Conservation (phyloP, 1,139 yeast species). For the Pichia sp. region DNA sequence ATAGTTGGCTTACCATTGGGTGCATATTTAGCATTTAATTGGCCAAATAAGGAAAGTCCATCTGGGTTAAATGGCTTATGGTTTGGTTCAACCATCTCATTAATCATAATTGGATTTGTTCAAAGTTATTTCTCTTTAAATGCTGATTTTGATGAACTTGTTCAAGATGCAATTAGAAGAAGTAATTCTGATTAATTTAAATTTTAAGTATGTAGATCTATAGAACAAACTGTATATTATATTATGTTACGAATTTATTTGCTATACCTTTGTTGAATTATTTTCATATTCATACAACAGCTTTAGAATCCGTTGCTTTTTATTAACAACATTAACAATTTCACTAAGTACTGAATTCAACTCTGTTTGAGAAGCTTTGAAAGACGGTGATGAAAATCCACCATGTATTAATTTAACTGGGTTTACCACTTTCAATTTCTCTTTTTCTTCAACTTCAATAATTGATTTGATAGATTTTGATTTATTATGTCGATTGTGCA, state of each 20-base stretch:
- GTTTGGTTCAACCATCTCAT: constrained; percentile 47
- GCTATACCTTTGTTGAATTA: background rate
- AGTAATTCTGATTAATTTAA: constrained; percentile 28
- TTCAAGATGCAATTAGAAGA: constrained; percentile 40
- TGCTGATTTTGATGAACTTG: constrained; percentile 50
- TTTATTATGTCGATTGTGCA: background rate
- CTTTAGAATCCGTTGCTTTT: constrained; percentile 8
- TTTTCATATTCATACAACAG: constrained; percentile 3
- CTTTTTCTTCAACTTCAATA: background rate
- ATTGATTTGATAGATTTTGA: background rate
- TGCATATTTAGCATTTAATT: constrained; percentile 41
- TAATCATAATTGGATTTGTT: constrained; percentile 45
- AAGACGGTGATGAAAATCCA: constrained; percentile 21
- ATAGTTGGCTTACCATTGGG: constrained; percentile 48
- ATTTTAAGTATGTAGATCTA: background rate
- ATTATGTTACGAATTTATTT: background rate
- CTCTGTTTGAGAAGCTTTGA: constrained; percentile 18
- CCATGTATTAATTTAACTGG: constrained; percentile 25
- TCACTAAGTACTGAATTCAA: constrained; percentile 9
- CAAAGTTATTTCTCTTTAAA: constrained; percentile 43
- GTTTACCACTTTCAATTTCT: constrained; percentile 12
- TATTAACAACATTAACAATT: constrained; percentile 13
- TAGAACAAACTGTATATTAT: background rate
- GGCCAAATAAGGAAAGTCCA: constrained; percentile 26
- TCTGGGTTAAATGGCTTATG: constrained; percentile 43